Percentiles rank a stretch among this genome's conserved stretches.
phyloP scores from a whole-genome alignment of 169 alveolate species.

The Cryptosporidium baileyi region DNA sequence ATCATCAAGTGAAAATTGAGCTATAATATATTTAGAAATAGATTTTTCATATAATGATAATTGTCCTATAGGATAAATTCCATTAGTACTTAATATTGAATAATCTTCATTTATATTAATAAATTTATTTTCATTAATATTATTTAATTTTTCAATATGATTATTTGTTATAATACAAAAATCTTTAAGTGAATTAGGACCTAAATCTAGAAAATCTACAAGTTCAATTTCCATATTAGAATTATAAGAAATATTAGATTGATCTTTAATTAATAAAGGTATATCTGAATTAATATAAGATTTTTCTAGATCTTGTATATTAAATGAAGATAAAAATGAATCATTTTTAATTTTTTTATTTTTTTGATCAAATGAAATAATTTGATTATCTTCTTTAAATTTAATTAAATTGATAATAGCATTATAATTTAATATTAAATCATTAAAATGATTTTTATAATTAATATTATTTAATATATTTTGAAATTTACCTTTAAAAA shows the following conservation, averaged over 20 bases:
- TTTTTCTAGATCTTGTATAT: constrained; percentile 6
- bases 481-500: not conserved
- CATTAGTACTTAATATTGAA: constrained; percentile 33
- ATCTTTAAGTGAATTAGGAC: constrained; percentile 53
- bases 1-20: constrained; percentile 29
- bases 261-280: not conserved
- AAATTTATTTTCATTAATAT: too few species aligned
- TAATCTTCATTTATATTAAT: not conserved
- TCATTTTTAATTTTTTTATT: constrained; percentile 8
- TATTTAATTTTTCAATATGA: not conserved
- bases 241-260: not conserved
- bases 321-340: not conserved
- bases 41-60: constrained; percentile 11
- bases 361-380: not conserved
- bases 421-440: not conserved
- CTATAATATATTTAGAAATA: constrained; percentile 9
- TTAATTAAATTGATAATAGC: not conserved
- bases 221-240: not conserved
- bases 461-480: not conserved
- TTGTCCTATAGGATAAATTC: constrained; percentile 61
- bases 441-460: not conserved
- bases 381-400: not conserved
- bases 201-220: constrained; percentile 40
- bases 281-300: not conserved
- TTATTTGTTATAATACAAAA: constrained; percentile 38